phyloP scores from a whole-genome alignment of 495 filamentous ascomycete genomes.

The Bathelium albidoporum region DNA sequence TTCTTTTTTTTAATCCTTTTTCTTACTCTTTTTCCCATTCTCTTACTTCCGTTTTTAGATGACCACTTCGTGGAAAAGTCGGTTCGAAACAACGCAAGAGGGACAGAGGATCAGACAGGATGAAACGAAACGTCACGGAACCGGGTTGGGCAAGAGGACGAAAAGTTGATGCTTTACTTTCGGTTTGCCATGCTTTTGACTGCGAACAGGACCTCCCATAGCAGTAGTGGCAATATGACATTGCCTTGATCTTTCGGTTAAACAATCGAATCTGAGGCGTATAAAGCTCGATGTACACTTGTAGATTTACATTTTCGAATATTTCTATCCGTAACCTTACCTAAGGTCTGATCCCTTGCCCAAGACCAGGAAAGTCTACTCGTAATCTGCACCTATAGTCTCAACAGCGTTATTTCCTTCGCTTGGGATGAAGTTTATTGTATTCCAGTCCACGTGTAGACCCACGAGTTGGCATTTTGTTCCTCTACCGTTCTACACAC shows the following conservation, averaged over 20 bases:
- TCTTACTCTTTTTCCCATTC: not conserved
- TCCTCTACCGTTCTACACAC: no score
- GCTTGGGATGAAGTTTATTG: no score
- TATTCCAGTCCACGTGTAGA: no score
- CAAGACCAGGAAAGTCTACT: not conserved
- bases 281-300: no score
- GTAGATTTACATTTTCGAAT: not conserved
- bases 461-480: no score
- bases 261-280: no score
- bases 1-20: not conserved
- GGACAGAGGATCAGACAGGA: not conserved
- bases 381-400: no score
- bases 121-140: not conserved
- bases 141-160: not conserved
- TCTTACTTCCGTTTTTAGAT: no score
- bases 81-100: not conserved
- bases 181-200: not conserved
- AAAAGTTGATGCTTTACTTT: not conserved
- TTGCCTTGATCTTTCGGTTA: no score
- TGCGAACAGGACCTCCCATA: not conserved
- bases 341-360: not conserved
- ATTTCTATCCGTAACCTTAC: not conserved
- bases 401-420: no score
- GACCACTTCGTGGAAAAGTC: no score
- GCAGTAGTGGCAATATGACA: not conserved